Evolutionary conservation across 495 filamentous ascomycete species (phyloP).

Genomic region (Penicillium egyptiacum): DNA sequence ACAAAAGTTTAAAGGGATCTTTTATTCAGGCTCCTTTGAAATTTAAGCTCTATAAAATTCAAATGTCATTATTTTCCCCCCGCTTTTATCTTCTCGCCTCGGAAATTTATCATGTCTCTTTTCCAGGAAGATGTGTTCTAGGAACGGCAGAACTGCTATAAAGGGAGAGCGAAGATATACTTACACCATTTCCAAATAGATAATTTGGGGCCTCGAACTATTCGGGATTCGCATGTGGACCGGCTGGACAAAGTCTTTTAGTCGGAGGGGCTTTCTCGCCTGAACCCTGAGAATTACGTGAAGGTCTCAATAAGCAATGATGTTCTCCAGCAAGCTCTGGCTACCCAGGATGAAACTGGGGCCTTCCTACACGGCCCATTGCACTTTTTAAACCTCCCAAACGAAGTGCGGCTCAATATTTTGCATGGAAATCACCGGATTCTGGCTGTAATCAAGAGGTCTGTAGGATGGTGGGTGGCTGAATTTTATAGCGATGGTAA

Average conservation of each 20-base stretch:
- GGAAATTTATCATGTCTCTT: neutral
- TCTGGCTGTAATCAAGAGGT: too few relatives aligned
- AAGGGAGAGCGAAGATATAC: slow-evolving; percentile 6
- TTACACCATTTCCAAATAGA: slow-evolving; percentile 1
- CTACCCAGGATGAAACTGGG: neutral
- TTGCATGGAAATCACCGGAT: too few relatives aligned
- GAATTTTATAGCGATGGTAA: slow-evolving; percentile 7
- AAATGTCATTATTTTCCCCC: too few relatives aligned
- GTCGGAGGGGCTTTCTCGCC: slow-evolving; percentile 6
- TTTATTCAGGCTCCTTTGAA: slow-evolving; percentile 1
- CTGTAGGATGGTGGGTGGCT: slow-evolving; percentile 4
- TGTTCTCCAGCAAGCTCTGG: slow-evolving; percentile 5
- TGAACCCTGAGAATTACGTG: slow-evolving; percentile 10
- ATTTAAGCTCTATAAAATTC: neutral
- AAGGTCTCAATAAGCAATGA: slow-evolving; percentile 4
- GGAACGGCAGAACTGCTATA: neutral
- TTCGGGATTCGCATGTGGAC: slow-evolving; percentile 1
- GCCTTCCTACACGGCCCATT: slow-evolving; percentile 7
- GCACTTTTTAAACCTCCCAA: slow-evolving; percentile 2
- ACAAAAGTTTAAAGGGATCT: slow-evolving; percentile 2
- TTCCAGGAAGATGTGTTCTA: neutral
- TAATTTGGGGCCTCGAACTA: slow-evolving; percentile 1
- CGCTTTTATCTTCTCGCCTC: neutral
- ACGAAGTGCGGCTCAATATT: slow-evolving; percentile 4
- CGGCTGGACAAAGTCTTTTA: slow-evolving; percentile 6